Evolutionary conservation across 2,329 filamentous ascomycete genomes (phyloP).

Genomic region (Colletotrichum kahawae): DNA sequence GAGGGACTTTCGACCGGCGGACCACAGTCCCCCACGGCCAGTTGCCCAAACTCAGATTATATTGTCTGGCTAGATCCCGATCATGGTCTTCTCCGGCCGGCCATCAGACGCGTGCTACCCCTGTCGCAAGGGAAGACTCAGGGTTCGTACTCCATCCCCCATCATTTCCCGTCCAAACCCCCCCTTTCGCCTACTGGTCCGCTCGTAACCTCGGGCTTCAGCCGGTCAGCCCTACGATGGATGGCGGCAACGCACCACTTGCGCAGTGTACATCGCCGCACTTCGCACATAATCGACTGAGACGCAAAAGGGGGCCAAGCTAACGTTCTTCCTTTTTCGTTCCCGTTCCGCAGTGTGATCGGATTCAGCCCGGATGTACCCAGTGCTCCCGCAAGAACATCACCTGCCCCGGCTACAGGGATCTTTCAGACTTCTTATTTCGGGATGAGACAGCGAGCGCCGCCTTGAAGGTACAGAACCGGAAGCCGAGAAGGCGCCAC

Average conservation of each 20-base stretch:
- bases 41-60: background rate
- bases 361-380: conserved; percentile 26
- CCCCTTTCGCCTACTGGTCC: background rate
- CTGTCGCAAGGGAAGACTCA: conserved; percentile 29
- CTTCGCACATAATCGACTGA: background rate
- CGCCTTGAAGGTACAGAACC: conserved; percentile 21
- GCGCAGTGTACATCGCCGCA: background rate
- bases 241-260: background rate
- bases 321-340: background rate
- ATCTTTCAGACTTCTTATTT: conserved; percentile 27
- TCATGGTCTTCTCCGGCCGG: conserved; percentile 34
- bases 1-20: background rate
- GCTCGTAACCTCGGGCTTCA: background rate
- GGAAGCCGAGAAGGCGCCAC: conserved; percentile 3
- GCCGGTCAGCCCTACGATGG: background rate
- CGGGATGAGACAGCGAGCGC: conserved; percentile 30
- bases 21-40: background rate
- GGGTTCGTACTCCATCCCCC: conserved; percentile 23
- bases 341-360: conserved; percentile 27
- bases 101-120: conserved; percentile 32
- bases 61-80: background rate
- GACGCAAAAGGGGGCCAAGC: background rate
- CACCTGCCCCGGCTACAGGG: conserved; percentile 28
- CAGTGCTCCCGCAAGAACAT: conserved; percentile 32
- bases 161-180: background rate